Percentiles rank a stretch among this genome's conserved stretches.
phyloP scores from a whole-genome alignment of 345 rosid species.

The Passiflora organensis region DNA sequence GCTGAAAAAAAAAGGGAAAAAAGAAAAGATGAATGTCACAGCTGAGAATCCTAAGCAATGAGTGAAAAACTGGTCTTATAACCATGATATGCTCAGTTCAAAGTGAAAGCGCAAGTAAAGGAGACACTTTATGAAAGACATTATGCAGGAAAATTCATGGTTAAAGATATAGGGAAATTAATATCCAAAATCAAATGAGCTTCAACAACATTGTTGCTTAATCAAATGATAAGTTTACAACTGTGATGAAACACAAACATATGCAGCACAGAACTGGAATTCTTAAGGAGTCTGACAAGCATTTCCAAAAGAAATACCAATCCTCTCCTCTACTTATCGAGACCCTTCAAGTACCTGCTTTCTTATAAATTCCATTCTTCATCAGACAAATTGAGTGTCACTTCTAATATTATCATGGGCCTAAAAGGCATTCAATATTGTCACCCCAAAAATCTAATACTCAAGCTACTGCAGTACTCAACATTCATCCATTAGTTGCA shows the following conservation, averaged over 20 bases:
- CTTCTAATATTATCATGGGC: not conserved
- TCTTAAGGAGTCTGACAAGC: too few species aligned
- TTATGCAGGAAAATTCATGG: conserved; percentile 3
- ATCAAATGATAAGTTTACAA: not conserved
- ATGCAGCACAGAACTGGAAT: too few species aligned
- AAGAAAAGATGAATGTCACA: conserved; percentile 5
- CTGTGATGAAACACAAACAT: not conserved
- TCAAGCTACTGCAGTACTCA: conserved; percentile 2
- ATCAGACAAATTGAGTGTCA: too few species aligned
- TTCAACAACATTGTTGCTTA: not conserved
- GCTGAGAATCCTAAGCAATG: conserved; percentile 1
- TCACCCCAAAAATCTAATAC: not conserved
- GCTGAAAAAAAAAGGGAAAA: conserved; percentile 33
- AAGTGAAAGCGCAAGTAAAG: not conserved
- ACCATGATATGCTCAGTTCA: not conserved
- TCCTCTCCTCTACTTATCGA: too few species aligned
- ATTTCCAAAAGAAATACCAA: too few species aligned
- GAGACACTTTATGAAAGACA: not conserved
- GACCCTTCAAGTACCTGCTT: too few species aligned
- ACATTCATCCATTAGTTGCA: not conserved
- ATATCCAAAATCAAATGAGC: not conserved
- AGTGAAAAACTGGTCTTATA: not conserved
- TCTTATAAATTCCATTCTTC: too few species aligned
- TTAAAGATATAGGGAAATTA: not conserved
- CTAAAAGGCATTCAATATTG: not conserved